Evolutionary conservation across 495 filamentous ascomycete genomes (phyloP).

Genomic region (Astrocystis sublimbata): DNA sequence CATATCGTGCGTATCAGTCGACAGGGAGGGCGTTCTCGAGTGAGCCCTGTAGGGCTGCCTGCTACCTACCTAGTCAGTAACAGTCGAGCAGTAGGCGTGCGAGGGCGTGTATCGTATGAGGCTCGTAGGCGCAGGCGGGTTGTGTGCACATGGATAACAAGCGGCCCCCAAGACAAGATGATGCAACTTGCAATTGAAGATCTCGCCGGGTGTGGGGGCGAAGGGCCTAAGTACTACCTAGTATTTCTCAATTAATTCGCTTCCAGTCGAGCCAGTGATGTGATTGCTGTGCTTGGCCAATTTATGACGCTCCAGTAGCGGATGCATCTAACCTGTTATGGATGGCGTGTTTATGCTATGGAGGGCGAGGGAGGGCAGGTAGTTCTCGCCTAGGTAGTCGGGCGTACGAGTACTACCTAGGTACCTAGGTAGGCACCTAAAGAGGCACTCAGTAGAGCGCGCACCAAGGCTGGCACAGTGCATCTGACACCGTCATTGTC

Average conservation of each 20-base stretch:
- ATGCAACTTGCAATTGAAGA: conserved; percentile 17
- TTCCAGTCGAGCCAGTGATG: background rate
- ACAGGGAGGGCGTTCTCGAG: too few relatives aligned
- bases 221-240: too few relatives aligned
- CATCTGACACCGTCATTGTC: too few relatives aligned
- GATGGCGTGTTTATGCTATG: background rate
- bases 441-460: too few relatives aligned
- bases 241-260: too few relatives aligned
- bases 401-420: too few relatives aligned
- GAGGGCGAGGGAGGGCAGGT: background rate
- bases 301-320: conserved; percentile 6
- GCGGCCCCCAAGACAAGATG: conserved; percentile 1
- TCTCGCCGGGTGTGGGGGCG: conserved; percentile 13
- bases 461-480: too few relatives aligned
- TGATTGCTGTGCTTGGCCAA: conserved; percentile 3
- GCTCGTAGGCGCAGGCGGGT: background rate
- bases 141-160: background rate
- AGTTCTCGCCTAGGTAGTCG: background rate
- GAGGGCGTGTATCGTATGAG: background rate
- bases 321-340: background rate
- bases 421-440: too few relatives aligned
- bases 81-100: too few relatives aligned
- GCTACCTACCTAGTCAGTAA: too few relatives aligned
- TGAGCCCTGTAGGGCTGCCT: too few relatives aligned
- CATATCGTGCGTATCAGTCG: too few relatives aligned